Conservation (phyloP, 192 early-diverging fungal genomes). For the Podila minutissima region DNA sequence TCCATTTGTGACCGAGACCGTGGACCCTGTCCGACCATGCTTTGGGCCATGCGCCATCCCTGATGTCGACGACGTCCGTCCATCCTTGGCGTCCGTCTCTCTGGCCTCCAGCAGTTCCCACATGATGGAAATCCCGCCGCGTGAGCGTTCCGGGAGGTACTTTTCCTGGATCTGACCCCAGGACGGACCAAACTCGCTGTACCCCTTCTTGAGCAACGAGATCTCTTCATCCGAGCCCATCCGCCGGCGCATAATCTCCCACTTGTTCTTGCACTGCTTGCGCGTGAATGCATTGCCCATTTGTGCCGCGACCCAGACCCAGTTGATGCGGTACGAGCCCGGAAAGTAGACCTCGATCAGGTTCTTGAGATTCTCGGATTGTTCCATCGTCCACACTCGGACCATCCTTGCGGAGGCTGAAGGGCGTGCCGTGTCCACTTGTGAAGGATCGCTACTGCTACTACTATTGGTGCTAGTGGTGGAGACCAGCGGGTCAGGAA, state of each 20-base stretch:
- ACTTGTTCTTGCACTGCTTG: conserved; percentile 52
- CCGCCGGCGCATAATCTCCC: conserved; percentile 43
- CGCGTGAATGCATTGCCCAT: conserved; percentile 45
- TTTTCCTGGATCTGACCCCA: conserved; percentile 52
- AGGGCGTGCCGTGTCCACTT: background rate
- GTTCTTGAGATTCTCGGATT: conserved; percentile 40
- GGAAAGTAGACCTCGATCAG: conserved; percentile 48
- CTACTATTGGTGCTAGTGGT: background rate
- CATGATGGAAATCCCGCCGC: conserved; percentile 42
- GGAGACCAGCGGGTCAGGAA: too few species aligned
- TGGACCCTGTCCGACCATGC: background rate
- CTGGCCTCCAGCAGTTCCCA: conserved; percentile 39
- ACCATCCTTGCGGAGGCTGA: conserved; percentile 26
- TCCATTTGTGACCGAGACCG: background rate
- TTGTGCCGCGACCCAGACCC: conserved; percentile 49
- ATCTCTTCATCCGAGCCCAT: conserved; percentile 48
- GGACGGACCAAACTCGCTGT: conserved; percentile 42
- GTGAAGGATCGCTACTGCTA: background rate
- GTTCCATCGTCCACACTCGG: conserved; percentile 40
- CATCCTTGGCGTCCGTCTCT: conserved; percentile 1
- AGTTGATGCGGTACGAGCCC: conserved; percentile 43
- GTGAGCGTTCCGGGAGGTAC: conserved; percentile 36
- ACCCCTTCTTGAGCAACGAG: conserved; percentile 21
- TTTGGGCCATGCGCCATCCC: background rate
- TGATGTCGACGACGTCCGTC: background rate